Conservation (phyloP, 2,329 filamentous ascomycete genomes). For the Neofusicoccum sp. region DNA sequence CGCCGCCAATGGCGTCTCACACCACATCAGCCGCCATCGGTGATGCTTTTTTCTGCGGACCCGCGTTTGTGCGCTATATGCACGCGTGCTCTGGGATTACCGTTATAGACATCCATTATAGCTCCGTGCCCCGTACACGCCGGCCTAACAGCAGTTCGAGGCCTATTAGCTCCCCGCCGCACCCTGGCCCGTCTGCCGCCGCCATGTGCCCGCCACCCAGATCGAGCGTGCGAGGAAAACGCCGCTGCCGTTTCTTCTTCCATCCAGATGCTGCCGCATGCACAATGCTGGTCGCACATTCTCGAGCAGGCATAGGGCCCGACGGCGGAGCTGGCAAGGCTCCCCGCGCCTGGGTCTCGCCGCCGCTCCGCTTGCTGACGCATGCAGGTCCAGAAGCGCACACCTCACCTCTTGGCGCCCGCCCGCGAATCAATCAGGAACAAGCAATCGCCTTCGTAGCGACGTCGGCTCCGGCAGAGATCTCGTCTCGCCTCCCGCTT, state of each 20-base stretch:
- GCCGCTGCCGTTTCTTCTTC: slow-evolving; percentile 18
- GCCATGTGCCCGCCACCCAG: slow-evolving; percentile 1
- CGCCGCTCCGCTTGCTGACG: background rate
- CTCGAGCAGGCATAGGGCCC: background rate
- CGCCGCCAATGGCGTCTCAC: background rate
- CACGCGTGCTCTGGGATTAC: background rate
- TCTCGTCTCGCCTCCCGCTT: background rate
- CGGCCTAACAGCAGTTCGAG: background rate
- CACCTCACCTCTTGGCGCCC: background rate
- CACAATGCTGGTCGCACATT: slow-evolving; percentile 7
- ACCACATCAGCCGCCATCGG: background rate
- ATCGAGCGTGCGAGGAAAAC: background rate
- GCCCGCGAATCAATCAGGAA: background rate
- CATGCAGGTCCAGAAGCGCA: background rate
- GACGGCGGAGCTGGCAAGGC: background rate
- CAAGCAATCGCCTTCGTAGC: background rate
- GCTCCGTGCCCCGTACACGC: slow-evolving; percentile 2
- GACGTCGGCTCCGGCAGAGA: background rate
- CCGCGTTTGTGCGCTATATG: slow-evolving; percentile 1
- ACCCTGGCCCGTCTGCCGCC: background rate
- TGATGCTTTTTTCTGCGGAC: background rate
- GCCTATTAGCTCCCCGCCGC: background rate
- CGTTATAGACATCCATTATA: slow-evolving; percentile 1
- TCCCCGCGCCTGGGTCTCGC: slow-evolving; percentile 1
- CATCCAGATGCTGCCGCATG: background rate